Percentiles rank a stretch among this genome's conserved stretches.
Evolutionary conservation across 306 rosid genomes (phyloP).

Genomic region (Begonia loranthoides): DNA sequence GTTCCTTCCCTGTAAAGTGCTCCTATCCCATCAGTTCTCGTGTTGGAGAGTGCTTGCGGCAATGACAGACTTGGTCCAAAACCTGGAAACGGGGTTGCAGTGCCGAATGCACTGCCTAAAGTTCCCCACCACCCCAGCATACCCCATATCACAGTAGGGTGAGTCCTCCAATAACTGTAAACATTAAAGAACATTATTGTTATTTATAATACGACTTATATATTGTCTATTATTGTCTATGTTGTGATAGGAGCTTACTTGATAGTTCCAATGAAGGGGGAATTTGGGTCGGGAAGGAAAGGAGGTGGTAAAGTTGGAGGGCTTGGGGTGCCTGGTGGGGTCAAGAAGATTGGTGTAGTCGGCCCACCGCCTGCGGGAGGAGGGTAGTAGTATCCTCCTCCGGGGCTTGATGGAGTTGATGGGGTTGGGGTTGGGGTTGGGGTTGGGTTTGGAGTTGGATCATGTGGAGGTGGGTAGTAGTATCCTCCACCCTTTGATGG

Average conservation of each 20-base stretch:
- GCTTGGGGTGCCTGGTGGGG: conserved; percentile 38
- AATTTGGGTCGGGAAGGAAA: conserved; percentile 35
- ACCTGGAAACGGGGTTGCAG: conserved; percentile 37
- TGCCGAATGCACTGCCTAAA: conserved; percentile 52
- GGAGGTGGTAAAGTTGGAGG: conserved; percentile 49
- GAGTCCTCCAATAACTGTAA: conserved; percentile 69
- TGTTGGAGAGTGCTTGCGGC: conserved; percentile 74
- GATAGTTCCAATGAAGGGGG: conserved; percentile 65
- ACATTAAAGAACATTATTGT: no score
- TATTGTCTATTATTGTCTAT: no score
- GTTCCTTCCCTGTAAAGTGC: conserved; percentile 74
- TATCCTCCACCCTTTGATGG: conserved; percentile 9
- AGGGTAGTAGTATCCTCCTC: conserved; percentile 39
- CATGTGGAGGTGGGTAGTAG: not conserved
- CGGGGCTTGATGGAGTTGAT: conserved; percentile 23
- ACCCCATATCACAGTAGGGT: conserved; percentile 76
- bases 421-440: no score
- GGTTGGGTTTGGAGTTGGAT: no score
- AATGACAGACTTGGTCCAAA: conserved; percentile 35
- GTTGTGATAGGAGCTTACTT: conserved; percentile 29
- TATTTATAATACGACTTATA: no score
- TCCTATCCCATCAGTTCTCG: conserved; percentile 63
- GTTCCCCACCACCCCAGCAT: conserved; percentile 89
- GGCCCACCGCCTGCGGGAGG: conserved; percentile 33
- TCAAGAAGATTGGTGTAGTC: conserved; percentile 23